Evolutionary conservation across 257 asterid genomes (phyloP).

Genomic region (Przewalskia tangutica): DNA sequence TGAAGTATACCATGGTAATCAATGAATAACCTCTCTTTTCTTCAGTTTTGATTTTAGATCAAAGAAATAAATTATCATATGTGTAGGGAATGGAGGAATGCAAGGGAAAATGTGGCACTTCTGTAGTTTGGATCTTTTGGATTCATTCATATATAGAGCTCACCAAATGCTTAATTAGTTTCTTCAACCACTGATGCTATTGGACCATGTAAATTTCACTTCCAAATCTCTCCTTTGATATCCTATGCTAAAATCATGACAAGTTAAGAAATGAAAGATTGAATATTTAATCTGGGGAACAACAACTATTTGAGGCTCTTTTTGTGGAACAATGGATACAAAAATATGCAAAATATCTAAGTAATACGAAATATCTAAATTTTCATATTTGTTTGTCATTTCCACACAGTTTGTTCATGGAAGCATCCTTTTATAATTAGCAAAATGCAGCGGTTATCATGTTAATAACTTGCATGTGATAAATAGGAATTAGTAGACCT

Average conservation of each 20-base stretch:
- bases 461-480: neutral
- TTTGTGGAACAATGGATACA: neutral
- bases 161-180: neutral
- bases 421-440: neutral
- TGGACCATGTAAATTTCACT: neutral
- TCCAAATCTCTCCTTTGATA: neutral
- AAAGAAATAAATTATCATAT: neutral
- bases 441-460: neutral
- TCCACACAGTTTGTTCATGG: neutral
- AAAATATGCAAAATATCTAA: neutral
- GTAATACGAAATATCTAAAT: neutral
- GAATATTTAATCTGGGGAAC: neutral
- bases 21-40: neutral
- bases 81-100: neutral
- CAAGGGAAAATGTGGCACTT: neutral
- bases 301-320: neutral
- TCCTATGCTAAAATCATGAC: neutral
- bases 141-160: neutral
- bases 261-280: neutral
- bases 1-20: neutral
- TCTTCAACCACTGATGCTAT: neutral
- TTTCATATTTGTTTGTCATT: neutral
- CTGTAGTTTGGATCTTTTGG: neutral
- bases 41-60: neutral
- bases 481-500: neutral